Evolutionary conservation across 306 rosid species (phyloP).

Genomic region (Castanopsis chinensis): DNA sequence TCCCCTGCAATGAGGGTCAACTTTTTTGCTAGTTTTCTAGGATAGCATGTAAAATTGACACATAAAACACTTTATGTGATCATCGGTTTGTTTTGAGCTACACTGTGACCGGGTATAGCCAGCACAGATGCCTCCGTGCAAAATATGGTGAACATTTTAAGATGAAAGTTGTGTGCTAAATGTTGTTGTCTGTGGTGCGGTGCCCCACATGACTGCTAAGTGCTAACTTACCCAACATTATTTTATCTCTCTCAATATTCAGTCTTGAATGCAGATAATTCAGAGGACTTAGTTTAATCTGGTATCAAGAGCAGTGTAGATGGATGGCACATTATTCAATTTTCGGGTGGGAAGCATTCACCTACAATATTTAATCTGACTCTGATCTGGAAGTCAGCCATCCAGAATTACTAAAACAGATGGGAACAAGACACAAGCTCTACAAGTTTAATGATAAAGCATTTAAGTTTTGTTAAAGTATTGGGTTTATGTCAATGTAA

Average conservation of each 20-base stretch:
- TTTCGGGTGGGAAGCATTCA: conserved; percentile 75
- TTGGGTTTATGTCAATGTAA: too few relatives aligned
- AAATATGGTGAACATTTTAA: not conserved
- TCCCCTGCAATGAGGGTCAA: not conserved
- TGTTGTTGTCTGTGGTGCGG: conserved; percentile 6
- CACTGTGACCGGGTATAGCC: too few relatives aligned
- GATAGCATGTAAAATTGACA: not conserved
- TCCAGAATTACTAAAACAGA: too few relatives aligned
- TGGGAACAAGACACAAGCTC: too few relatives aligned
- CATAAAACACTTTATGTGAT: not conserved
- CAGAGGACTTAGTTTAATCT: too few relatives aligned
- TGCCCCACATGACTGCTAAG: conserved; percentile 1
- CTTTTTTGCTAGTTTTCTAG: not conserved
- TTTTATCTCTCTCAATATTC: too few relatives aligned
- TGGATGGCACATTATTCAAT: too few relatives aligned
- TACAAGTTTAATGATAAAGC: too few relatives aligned
- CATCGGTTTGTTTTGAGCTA: not conserved
- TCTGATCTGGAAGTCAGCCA: conserved; percentile 58
- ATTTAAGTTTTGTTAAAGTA: not conserved
- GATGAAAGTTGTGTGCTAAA: not conserved
- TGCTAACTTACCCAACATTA: conserved; percentile 8
- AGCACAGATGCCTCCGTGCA: too few relatives aligned
- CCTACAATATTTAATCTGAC: conserved; percentile 55
- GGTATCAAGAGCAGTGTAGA: too few relatives aligned
- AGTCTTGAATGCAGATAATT: too few relatives aligned